phyloP scores from a whole-genome alignment of 192 early-diverging fungal genomes.

The Coemansia furcata region DNA sequence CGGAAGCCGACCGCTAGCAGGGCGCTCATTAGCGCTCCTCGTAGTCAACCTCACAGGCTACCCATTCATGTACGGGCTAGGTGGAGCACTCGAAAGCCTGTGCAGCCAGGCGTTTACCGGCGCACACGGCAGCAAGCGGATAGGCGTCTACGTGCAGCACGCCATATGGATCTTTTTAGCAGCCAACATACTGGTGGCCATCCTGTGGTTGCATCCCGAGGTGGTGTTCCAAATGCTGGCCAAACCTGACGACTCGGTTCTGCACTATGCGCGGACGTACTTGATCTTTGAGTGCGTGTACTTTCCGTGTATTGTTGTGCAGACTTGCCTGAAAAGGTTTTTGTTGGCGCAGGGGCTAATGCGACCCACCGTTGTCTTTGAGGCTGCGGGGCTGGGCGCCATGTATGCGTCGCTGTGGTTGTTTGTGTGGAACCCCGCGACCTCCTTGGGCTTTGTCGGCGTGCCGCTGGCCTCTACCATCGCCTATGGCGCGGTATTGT shows the following conservation, averaged over 20 bases:
- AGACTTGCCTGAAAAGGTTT: constrained; percentile 81
- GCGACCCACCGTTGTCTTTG: constrained; percentile 75
- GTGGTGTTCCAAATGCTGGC: constrained; percentile 63
- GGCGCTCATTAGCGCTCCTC: constrained; percentile 67
- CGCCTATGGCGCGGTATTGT: constrained; percentile 59
- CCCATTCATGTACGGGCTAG: constrained; percentile 68
- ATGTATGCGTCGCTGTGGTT: constrained; percentile 75
- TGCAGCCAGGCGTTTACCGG: constrained; percentile 74
- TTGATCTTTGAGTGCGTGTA: constrained; percentile 66
- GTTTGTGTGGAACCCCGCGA: constrained; percentile 60
- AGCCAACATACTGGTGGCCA: constrained; percentile 16
- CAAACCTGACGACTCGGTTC: constrained; percentile 73
- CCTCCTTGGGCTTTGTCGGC: constrained; percentile 65
- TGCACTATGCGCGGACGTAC: constrained; percentile 66
- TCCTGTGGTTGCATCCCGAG: constrained; percentile 42
- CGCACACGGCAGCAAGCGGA: constrained; percentile 52
- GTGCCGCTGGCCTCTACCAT: constrained; percentile 68
- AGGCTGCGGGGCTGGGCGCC: constrained; percentile 64
- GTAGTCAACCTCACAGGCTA: constrained; percentile 75
- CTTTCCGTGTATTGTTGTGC: constrained; percentile 73
- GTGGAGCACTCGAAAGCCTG: constrained; percentile 74
- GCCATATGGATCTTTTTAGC: constrained; percentile 71
- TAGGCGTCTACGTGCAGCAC: constrained; percentile 75
- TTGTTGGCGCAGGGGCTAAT: constrained; percentile 91
- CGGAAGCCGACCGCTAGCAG: constrained; percentile 61